A percentile compares a stretch with the other conserved stretches of the same genome.
phyloP scores from a whole-genome alignment of 2,329 filamentous ascomycete genomes.

The Pestalotiopsis sp. region DNA sequence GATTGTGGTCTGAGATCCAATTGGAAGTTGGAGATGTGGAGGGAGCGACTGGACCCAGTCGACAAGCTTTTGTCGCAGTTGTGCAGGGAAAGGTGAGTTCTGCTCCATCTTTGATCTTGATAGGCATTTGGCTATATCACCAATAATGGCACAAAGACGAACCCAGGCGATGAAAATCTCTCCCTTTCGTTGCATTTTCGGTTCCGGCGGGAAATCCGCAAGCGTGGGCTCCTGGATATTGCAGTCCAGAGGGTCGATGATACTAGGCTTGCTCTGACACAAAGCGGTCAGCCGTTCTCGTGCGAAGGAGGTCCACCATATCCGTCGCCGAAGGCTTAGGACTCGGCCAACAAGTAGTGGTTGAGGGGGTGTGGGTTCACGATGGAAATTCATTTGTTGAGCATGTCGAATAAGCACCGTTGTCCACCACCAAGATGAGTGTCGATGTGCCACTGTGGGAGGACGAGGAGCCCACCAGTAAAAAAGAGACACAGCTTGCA shows the following conservation, averaged over 20 bases:
- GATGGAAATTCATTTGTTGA: constrained; percentile 47
- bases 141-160: constrained; percentile 41
- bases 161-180: constrained; percentile 46
- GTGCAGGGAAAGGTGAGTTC: constrained; percentile 22
- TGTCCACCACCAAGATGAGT: constrained; percentile 50
- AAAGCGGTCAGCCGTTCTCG: constrained; percentile 42
- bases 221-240: constrained; percentile 40
- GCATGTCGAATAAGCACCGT: constrained; percentile 45
- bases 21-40: constrained; percentile 35
- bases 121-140: constrained; percentile 40
- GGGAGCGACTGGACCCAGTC: constrained; percentile 39
- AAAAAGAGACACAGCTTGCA: constrained; percentile 42
- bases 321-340: constrained; percentile 36
- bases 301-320: constrained; percentile 47
- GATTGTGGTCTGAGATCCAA: constrained; percentile 29
- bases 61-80: constrained; percentile 36
- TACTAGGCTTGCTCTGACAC: constrained; percentile 45
- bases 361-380: constrained; percentile 34
- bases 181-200: constrained; percentile 34
- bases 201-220: constrained; percentile 39
- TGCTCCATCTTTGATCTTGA: constrained; percentile 25
- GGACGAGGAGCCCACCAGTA: constrained; percentile 48
- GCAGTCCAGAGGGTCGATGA: constrained; percentile 45
- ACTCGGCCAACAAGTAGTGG: constrained; percentile 20
- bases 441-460: constrained; percentile 39